Conservation (phyloP, 2,329 filamentous ascomycete genomes). For the Lecanicillium sp. region DNA sequence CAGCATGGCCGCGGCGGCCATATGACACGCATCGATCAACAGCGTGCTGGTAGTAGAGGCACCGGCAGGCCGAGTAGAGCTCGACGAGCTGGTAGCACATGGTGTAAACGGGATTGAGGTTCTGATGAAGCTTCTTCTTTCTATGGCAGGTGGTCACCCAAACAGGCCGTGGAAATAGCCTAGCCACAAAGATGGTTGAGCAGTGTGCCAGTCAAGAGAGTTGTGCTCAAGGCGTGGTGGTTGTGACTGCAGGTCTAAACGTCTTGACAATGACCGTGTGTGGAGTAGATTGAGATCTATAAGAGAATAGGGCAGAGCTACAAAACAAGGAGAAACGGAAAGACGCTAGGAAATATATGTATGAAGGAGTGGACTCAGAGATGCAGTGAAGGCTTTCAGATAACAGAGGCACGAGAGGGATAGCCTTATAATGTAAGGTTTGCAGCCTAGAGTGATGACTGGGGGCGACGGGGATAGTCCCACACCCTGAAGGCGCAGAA, state of each 20-base stretch:
- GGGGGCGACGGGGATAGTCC: slow-evolving; percentile 1
- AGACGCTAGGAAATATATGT: slow-evolving; percentile 7
- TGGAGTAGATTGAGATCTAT: neutral
- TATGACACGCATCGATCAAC: slow-evolving; percentile 75
- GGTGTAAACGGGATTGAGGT: slow-evolving; percentile 17
- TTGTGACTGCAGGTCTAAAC: no score
- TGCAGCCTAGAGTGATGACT: slow-evolving; percentile 5
- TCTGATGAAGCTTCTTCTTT: slow-evolving; percentile 1
- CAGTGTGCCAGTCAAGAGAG: neutral
- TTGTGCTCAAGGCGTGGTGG: slow-evolving; percentile 6
- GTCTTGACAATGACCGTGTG: no score
- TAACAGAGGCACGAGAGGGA: neutral
- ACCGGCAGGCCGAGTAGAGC: slow-evolving; percentile 78
- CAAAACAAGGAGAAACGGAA: slow-evolving; percentile 14
- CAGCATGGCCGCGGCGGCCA: slow-evolving; percentile 61
- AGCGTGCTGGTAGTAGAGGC: slow-evolving; percentile 80
- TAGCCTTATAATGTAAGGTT: slow-evolving; percentile 5
- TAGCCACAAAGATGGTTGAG: neutral
- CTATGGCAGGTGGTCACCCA: neutral
- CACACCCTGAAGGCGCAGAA: neutral
- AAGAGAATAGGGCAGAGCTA: slow-evolving; percentile 18
- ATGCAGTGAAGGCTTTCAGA: neutral
- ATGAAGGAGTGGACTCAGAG: neutral
- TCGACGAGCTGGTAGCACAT: slow-evolving; percentile 90
- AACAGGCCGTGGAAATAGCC: neutral